Evolutionary conservation across 2,329 filamentous ascomycete species (phyloP), one percentile per base, ranked within the genome.

Genomic region (Teratosphaeriaceae sp.): DNA sequence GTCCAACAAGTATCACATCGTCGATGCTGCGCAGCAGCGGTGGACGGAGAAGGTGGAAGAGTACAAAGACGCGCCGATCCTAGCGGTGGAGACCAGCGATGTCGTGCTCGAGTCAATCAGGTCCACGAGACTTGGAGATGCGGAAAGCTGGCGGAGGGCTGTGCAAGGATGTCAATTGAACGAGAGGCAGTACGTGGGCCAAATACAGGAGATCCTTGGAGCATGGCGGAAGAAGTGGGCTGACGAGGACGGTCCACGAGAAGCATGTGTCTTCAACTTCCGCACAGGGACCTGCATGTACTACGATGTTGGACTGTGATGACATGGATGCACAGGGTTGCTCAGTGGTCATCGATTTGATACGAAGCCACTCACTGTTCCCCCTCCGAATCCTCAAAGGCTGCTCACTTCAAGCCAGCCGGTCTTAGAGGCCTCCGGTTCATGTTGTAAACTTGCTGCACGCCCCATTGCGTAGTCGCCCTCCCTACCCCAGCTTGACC

Each of bases 211-310:
- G 47, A 71, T 90, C 63, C 71, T 96, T 41, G 61, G 69, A 59
- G 66, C 75, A 56, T 65, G 92, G 70, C 78, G 78, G 61, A 65
- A 71, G 52, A 66, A 75, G 61, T 71, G 81, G 71, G 53, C 57
- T 29, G 56, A 50, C n/a, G 61, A 66, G 52, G 46, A 72, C 3
- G 76, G 73, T 7, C 74, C 76, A 19, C 75, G 78, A 36, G 85
- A 89, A 61, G 85, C 86, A 9, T 94, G 94, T 65, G 77, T 96
- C 40, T 95, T 94, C 66, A 95, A 95, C 57, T 95, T 94, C 56
- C 74, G 88, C 46, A 94, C 87, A 8, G 85, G 84, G 0, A 82
- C 76, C 45, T 89, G 86, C 61, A 75, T 95, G 39, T 87, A 90
- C 60, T 95, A 95, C 64, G 88, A 95, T 65, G 66, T 96, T 47